Evolutionary conservation across 306 rosid genomes (phyloP).

Genomic region (Urtica urens): DNA sequence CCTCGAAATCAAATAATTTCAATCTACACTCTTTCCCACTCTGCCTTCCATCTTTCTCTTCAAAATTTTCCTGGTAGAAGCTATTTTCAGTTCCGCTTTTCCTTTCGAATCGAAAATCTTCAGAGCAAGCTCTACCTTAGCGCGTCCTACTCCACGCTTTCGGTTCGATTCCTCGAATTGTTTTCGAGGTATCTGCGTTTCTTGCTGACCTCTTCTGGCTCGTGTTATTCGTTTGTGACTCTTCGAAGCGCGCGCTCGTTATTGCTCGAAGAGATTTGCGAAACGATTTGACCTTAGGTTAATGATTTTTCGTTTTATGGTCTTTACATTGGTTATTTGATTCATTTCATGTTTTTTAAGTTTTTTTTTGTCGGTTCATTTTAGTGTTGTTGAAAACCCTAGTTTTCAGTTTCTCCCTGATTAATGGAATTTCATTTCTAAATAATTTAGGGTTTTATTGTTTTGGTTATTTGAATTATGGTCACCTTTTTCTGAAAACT

Average conservation of each 20-base stretch:
- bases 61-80: background rate
- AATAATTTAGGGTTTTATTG: background rate
- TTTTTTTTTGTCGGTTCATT: background rate
- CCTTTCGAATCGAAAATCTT: background rate
- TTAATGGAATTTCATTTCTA: background rate
- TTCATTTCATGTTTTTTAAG: background rate
- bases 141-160: background rate
- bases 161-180: background rate
- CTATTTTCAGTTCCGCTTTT: background rate
- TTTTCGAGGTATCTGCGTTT: background rate
- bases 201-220: background rate
- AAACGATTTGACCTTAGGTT: background rate
- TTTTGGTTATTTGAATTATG: background rate
- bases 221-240: too few relatives aligned
- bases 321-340: too few relatives aligned
- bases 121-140: background rate
- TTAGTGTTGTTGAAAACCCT: slow-evolving; percentile 1
- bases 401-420: slow-evolving; percentile 4
- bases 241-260: slow-evolving; percentile 6
- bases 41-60: background rate
- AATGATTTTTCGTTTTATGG: too few relatives aligned
- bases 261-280: background rate
- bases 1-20: slow-evolving; percentile 10
- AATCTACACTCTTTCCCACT: background rate
- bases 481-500: background rate